Conservation (phyloP, 352 stramenopile genomes). For the Globisporangium camurandrum region DNA sequence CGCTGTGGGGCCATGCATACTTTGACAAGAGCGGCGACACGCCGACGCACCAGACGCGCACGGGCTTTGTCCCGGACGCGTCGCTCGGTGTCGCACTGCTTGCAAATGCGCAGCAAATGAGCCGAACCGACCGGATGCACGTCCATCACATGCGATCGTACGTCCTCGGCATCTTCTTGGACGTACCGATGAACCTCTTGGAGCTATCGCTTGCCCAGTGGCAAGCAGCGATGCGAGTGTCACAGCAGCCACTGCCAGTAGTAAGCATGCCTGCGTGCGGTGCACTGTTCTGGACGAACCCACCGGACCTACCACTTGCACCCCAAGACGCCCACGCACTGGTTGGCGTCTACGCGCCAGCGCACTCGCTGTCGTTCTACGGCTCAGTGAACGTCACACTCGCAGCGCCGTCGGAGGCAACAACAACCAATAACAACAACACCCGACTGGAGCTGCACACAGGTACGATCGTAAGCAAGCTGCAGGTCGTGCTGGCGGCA, state of each 20-base stretch:
- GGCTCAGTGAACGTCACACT: constrained; percentile 17
- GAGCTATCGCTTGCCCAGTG: constrained; percentile 31
- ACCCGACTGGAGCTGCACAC: no score
- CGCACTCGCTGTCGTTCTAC: constrained; percentile 32
- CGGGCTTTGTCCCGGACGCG: constrained; percentile 32
- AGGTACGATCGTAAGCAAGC: no score
- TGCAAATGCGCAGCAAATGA: constrained; percentile 40
- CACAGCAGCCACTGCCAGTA: constrained; percentile 17
- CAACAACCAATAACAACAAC: no score
- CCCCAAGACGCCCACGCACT: constrained; percentile 18
- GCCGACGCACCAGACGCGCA: constrained; percentile 39
- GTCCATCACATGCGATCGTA: constrained; percentile 60
- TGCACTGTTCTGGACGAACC: constrained; percentile 36
- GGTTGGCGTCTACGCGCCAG: constrained; percentile 33
- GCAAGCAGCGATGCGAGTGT: constrained; percentile 21
- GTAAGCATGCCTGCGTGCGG: constrained; percentile 34
- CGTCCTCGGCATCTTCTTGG: constrained; percentile 54
- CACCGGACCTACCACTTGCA: constrained; percentile 16
- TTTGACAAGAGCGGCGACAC: constrained; percentile 65
- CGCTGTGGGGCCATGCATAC: constrained; percentile 57
- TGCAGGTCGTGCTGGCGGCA: no score
- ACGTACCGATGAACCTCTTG: constrained; percentile 44
- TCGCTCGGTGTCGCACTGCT: constrained; percentile 46
- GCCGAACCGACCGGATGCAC: constrained; percentile 21
- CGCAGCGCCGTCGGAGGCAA: no score